These are phyloP conservation scores for Elsinoe fawcettii DNA, from an alignment of 2,329 filamentous ascomycete species.

Conservation along the genomic window DNA sequence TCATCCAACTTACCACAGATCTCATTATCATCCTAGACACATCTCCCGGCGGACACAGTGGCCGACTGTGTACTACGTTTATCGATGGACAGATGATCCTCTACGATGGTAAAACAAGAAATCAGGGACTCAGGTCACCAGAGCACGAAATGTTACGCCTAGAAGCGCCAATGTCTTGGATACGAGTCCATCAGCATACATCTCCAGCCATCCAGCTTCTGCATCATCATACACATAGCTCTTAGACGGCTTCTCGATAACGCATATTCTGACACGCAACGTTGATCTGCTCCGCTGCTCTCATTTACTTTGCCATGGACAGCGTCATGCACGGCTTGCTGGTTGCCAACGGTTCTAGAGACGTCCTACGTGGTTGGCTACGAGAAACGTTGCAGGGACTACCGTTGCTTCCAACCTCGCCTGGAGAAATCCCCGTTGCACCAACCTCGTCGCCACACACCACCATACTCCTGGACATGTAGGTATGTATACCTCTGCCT, in stretches of 20 bases:
- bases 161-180: not conserved
- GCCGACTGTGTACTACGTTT: not conserved
- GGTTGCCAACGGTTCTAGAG: conserved; percentile 6
- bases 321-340: not conserved
- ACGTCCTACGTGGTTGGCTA: not conserved
- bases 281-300: not conserved
- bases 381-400: not conserved
- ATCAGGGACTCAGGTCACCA: not conserved
- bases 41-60: not conserved
- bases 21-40: not conserved
- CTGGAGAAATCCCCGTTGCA: not conserved
- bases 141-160: not conserved
- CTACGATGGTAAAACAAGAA: not conserved
- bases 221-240: not conserved
- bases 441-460: conserved; percentile 1
- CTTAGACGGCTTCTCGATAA: not conserved
- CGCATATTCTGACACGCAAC: not conserved
- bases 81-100: not conserved
- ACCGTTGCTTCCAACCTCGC: conserved; percentile 1
- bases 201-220: not conserved
- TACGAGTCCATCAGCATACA: not conserved
- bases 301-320: not conserved
- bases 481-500: not conserved
- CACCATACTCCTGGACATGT: not conserved
- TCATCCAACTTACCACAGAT: not conserved